These are phyloP conservation scores for Trichoderma koningii DNA, from an alignment of 2,329 filamentous ascomycete genomes.

Conservation along the genomic window DNA sequence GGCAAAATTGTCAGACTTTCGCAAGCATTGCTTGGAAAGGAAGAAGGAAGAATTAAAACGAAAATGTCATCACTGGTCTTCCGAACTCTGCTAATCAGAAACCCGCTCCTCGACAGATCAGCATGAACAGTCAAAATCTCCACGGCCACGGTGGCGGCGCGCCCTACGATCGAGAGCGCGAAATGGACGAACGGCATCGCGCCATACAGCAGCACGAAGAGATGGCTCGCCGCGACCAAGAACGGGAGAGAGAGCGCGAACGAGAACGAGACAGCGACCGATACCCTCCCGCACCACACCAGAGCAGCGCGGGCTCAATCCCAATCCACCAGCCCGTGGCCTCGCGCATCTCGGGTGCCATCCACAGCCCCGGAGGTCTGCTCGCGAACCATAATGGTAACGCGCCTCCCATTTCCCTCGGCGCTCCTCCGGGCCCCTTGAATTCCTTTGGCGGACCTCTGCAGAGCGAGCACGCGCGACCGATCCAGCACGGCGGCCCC, in stretches of 20 bases:
- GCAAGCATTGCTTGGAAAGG: not conserved
- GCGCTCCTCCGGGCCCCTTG: slow-evolving; percentile 54
- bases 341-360: slow-evolving; percentile 74
- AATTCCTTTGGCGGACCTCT: slow-evolving; percentile 58
- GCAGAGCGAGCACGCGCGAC: slow-evolving; percentile 54
- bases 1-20: not conserved
- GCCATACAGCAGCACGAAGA: slow-evolving; percentile 52
- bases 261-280: slow-evolving; percentile 68
- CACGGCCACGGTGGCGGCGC: slow-evolving; percentile 45
- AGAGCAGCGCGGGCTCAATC: slow-evolving; percentile 84
- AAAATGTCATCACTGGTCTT: not conserved
- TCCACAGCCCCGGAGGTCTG: slow-evolving; percentile 89
- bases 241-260: slow-evolving; percentile 57
- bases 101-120: slow-evolving; percentile 30
- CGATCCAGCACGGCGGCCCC: slow-evolving; percentile 55
- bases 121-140: slow-evolving; percentile 52
- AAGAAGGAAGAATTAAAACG: too few species aligned
- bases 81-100: slow-evolving; percentile 19
- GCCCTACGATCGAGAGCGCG: slow-evolving; percentile 52
- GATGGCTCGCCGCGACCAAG: slow-evolving; percentile 59
- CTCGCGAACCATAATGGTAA: slow-evolving; percentile 71
- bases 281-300: slow-evolving; percentile 70
- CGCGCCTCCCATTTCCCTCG: slow-evolving; percentile 54
- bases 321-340: slow-evolving; percentile 95
- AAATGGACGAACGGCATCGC: slow-evolving; percentile 53